phyloP scores from a whole-genome alignment of 73 alveolate genomes.

The Paramecium biaurelia region DNA sequence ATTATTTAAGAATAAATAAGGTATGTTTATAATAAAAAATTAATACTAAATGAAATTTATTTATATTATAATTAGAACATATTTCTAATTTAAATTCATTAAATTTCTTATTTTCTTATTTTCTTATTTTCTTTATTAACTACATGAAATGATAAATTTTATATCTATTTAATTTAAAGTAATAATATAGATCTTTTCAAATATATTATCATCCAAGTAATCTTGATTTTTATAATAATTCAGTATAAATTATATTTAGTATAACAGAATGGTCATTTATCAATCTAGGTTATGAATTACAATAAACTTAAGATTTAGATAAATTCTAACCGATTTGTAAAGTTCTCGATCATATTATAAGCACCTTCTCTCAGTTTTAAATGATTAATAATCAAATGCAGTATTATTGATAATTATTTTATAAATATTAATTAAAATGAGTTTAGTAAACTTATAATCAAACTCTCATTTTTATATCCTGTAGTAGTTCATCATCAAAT shows the following conservation, averaged over 20 bases:
- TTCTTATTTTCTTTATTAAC: too few relatives aligned
- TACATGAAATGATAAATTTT: too few relatives aligned
- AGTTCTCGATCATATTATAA: not conserved
- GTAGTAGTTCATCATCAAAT: not conserved
- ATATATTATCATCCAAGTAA: too few relatives aligned
- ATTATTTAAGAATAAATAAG: not conserved
- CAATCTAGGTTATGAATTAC: too few relatives aligned
- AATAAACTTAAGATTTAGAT: not conserved
- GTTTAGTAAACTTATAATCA: not conserved
- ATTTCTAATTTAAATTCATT: not conserved
- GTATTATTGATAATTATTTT: not conserved
- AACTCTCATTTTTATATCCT: not conserved
- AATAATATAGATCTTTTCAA: too few relatives aligned
- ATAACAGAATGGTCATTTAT: too few relatives aligned
- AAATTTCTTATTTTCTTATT: too few relatives aligned
- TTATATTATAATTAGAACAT: not conserved
- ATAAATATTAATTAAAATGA: not conserved
- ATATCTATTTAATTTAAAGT: too few relatives aligned
- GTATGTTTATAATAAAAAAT: not conserved
- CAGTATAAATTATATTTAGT: too few relatives aligned
- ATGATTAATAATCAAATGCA: not conserved
- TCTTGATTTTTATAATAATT: too few relatives aligned
- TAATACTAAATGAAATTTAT: not conserved
- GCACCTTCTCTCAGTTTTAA: constrained; percentile 69
- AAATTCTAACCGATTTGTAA: too few relatives aligned